A percentile compares a stretch with the other conserved stretches of the same genome.
Evolutionary conservation across 2,329 filamentous ascomycete genomes (phyloP).

Genomic region (Endoconidiophora polonica): DNA sequence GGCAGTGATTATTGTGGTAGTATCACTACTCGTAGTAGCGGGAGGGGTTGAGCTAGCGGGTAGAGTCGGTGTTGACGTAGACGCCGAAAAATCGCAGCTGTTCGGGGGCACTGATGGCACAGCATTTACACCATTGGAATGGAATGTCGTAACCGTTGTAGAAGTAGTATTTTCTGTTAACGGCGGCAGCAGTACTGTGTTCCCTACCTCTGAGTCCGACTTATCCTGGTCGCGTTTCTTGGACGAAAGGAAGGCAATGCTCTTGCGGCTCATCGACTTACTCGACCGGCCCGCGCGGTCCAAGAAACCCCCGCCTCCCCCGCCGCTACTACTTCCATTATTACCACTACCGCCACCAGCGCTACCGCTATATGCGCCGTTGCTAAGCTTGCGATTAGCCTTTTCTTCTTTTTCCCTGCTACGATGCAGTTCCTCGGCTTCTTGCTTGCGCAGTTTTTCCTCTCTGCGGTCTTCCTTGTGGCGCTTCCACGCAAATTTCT

Average conservation of each 20-base stretch:
- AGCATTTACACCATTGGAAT: not conserved
- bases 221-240: conserved; percentile 28
- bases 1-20: not conserved
- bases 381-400: conserved; percentile 2
- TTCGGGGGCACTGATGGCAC: not conserved
- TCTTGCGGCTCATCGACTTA: conserved; percentile 65
- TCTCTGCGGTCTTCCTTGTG: conserved; percentile 16
- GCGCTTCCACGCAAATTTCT: conserved; percentile 28
- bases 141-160: not conserved
- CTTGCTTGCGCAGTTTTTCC: conserved; percentile 35
- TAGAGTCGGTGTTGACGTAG: not conserved
- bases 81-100: not conserved
- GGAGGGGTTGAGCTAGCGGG: not conserved
- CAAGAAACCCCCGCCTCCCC: conserved; percentile 25
- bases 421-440: conserved; percentile 24
- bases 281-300: conserved; percentile 53
- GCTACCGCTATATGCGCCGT: conserved; percentile 29
- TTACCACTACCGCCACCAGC: too few relatives aligned
- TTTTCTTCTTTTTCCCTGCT: conserved; percentile 10
- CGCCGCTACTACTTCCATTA: conserved; percentile 21
- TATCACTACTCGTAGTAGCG: not conserved
- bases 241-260: conserved; percentile 45
- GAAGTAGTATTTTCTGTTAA: not conserved
- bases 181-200: not conserved
- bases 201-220: conserved; percentile 12